A percentile compares a stretch with the other conserved stretches of the same genome.
Conservation (phyloP, 495 filamentous ascomycete genomes). For the Filosporella fistucella region DNA sequence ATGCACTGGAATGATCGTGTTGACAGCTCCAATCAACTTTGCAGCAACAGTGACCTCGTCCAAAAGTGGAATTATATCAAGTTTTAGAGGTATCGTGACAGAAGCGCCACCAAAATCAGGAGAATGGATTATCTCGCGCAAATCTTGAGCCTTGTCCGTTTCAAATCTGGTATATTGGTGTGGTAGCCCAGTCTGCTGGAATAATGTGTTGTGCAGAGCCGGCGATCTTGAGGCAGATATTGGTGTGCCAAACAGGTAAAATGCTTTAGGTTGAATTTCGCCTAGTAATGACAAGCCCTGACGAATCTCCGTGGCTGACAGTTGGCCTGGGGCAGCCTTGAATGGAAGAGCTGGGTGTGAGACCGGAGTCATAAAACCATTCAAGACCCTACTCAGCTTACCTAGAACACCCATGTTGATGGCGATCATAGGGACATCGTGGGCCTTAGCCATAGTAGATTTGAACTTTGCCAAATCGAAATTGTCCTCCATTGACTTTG, state of each 20-base stretch:
- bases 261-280: constrained; percentile 69
- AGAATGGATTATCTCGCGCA: constrained; percentile 62
- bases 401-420: constrained; percentile 93
- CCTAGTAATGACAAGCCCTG: constrained; percentile 72
- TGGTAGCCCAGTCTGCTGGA: constrained; percentile 73
- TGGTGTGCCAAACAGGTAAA: constrained; percentile 85
- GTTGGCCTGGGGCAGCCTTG: constrained; percentile 92
- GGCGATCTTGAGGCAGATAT: constrained; percentile 78
- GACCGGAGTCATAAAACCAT: constrained; percentile 92
- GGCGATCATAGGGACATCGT: constrained; percentile 79
- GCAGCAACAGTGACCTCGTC: constrained; percentile 79
- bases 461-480: constrained; percentile 80
- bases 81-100: constrained; percentile 92
- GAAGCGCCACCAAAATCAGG: constrained; percentile 86
- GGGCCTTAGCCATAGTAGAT: constrained; percentile 61
- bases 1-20: constrained; percentile 72
- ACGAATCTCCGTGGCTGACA: constrained; percentile 87
- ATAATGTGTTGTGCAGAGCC: constrained; percentile 83
- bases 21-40: constrained; percentile 83
- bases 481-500: constrained; percentile 76
- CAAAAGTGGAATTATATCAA: constrained; percentile 77
- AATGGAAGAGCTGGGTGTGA: constrained; percentile 84
- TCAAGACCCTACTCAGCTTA: constrained; percentile 85
- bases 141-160: constrained; percentile 60
- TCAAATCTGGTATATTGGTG: constrained; percentile 82